Conservation (phyloP, 2,329 filamentous ascomycete species). For the Ceratocystis harringtonii region DNA sequence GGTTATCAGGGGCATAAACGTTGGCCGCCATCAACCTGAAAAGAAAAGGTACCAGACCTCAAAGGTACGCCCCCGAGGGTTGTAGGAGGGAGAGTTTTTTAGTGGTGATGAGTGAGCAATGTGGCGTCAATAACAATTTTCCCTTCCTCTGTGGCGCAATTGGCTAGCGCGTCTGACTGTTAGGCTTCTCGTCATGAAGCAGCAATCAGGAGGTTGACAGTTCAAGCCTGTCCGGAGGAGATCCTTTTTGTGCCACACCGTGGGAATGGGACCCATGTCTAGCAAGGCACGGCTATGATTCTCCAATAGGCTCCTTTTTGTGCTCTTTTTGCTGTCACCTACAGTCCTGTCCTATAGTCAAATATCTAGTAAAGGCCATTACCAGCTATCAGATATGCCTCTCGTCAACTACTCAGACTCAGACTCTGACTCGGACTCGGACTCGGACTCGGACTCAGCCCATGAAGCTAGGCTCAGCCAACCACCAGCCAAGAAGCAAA, state of each 20-base stretch:
- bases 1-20: too few species aligned
- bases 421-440: not conserved
- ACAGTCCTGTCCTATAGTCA: not conserved
- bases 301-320: not conserved
- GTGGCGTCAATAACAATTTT: not conserved
- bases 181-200: slow-evolving; percentile 22
- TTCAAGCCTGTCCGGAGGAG: slow-evolving; percentile 18
- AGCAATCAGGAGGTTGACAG: slow-evolving; percentile 18
- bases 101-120: too few species aligned
- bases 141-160: slow-evolving; percentile 29
- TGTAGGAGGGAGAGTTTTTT: too few species aligned
- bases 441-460: not conserved
- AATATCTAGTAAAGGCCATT: not conserved
- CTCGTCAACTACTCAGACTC: slow-evolving; percentile 45
- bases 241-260: not conserved
- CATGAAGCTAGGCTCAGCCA: slow-evolving; percentile 5
- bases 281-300: not conserved
- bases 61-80: too few species aligned
- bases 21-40: too few species aligned
- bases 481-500: slow-evolving; percentile 13
- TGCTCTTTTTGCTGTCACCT: not conserved
- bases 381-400: slow-evolving; percentile 27
- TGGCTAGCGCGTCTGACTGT: slow-evolving; percentile 48
- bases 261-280: not conserved
- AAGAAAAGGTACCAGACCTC: too few species aligned